Base-by-base conservation (phyloP, 176 grass and related monocot genomes). In the Carex scoparia region DNA sequence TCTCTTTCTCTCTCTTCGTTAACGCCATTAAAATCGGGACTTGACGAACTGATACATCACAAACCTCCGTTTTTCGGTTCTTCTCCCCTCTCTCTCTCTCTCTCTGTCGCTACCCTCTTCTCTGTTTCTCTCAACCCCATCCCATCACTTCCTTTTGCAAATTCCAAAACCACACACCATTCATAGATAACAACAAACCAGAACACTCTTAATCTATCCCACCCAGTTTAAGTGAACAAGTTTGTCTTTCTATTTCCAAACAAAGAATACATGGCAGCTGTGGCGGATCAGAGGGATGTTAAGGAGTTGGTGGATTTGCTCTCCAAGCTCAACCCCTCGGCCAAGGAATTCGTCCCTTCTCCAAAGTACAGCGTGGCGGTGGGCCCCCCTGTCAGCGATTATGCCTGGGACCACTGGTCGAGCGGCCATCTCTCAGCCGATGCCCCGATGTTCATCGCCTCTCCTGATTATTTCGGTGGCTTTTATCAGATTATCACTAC, bases 291-390 rank as follows among this genome's bases (percentile, higher is more conserved):
- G 82, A 81, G 81, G 67, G 94, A 87, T 63, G 87, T 94, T 69
- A 89, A 79, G 90, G 88, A 92, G 88, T 85, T 97, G 76, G 92
- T 94, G 83, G 94, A 97, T 84, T 83, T 97, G 85, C 87, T 97
- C 16, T 94, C 94, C 84, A 97, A 92, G 42, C 87, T 97, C 55
- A 97, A 97, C 65, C 94, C 92, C 33, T 88, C 92, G 54, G 94
- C 94, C 80, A 94, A 92, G 88, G 94, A 97, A 87, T 97, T 97
- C 86, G 60, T 92, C 59, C 94, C 94, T 58, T 89, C 94, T 35
- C 85, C 84, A 8, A 62, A 84, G 28, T 33, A 79, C 57, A 87
- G 18, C 10, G 35, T 44, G 1, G 16, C 82, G 57, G 92, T 79
- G 85, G 88, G 91, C 49, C 53, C 81, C 18, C n/a, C 90, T 93